Evolutionary conservation across 805 yeast genomes (phyloP).

Genomic region (Brettanomyces anomalus): DNA sequence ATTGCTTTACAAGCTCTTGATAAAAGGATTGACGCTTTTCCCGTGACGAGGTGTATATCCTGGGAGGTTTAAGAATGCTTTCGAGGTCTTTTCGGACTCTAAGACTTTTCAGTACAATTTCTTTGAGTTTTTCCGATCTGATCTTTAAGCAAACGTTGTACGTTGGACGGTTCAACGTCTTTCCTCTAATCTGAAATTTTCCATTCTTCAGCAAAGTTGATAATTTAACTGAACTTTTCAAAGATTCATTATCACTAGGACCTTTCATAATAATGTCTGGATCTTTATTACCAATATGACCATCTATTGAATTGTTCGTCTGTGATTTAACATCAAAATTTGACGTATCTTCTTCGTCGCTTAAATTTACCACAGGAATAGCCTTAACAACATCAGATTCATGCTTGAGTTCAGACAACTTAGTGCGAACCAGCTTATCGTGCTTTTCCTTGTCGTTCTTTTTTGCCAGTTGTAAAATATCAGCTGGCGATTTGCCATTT

Average conservation of each 20-base stretch:
- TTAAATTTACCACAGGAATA: too few species aligned
- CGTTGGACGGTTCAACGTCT: conserved; percentile 7
- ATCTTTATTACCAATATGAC: background rate
- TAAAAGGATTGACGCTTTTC: too few species aligned
- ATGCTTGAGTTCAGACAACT: background rate
- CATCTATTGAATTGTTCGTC: background rate
- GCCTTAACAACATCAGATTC: too few species aligned
- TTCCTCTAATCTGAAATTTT: conserved; percentile 7
- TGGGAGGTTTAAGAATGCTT: too few species aligned
- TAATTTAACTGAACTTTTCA: background rate
- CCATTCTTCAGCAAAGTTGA: conserved; percentile 9
- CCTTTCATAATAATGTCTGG: background rate
- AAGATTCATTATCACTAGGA: background rate
- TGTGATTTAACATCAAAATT: background rate
- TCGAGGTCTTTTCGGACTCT: too few species aligned
- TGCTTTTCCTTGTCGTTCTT: background rate
- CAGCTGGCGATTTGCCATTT: background rate
- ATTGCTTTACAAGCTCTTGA: conserved; percentile 1
- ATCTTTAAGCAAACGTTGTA: conserved; percentile 11
- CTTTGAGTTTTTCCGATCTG: conserved; percentile 6
- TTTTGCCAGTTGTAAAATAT: background rate
- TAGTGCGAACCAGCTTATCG: background rate
- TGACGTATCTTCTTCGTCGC: too few species aligned
- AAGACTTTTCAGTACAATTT: too few species aligned
- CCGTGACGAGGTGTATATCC: too few species aligned